Evolutionary conservation across 176 grass and related monocot genomes (phyloP), one percentile per base, ranked within the genome.

Genomic region (Triticum dicoccoides): DNA sequence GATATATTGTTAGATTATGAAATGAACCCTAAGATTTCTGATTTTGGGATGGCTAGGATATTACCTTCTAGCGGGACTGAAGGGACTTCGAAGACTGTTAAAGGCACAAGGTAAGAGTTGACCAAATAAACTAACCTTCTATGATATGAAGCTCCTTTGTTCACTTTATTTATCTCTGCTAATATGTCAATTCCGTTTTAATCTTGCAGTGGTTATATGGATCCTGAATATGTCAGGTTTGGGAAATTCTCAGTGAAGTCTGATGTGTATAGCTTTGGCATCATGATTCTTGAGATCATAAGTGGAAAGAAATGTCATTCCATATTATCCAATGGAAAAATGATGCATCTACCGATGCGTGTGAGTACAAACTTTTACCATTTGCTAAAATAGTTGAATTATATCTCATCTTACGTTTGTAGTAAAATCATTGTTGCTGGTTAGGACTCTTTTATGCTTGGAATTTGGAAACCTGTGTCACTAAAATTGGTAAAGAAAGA

Each of bases 11-110:
- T 83, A 35, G 81, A 72, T 71, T 18, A 11, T 61, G 67, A 83
- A 56, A 71, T 83, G 81, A 72, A 71, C 11, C 81, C 81, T 11
- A 72, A 72, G 81, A 72, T 83, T 54, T 83, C 49, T 83, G 81
- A 83, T 38, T 83, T 83, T 59, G 81, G 81, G 9, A 38, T 83
- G 67, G 81, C 81, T 27, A 54, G 45, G 58, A 39, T 71, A 83
- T 41, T 83, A 58, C 32, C 66, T 59, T 83, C 49, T 39, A 83
- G 80, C 54, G 25, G 27, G 32, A 11, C 20, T 72, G 81, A 72
- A 27, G 67, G 9, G 29, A 79, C 6, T 15, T 79, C 56, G 38
- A 2, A 58, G 47, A 70, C 14, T 11, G 12, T 83, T 38, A 38
- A 72, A 35, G 81, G 81, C 10, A 83, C 81, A 83, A 7, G 0